Percentiles rank a stretch among this genome's conserved stretches.
Evolutionary conservation across 2,329 filamentous ascomycete genomes (phyloP).

Genomic region (Endoconidiophora polonica): DNA sequence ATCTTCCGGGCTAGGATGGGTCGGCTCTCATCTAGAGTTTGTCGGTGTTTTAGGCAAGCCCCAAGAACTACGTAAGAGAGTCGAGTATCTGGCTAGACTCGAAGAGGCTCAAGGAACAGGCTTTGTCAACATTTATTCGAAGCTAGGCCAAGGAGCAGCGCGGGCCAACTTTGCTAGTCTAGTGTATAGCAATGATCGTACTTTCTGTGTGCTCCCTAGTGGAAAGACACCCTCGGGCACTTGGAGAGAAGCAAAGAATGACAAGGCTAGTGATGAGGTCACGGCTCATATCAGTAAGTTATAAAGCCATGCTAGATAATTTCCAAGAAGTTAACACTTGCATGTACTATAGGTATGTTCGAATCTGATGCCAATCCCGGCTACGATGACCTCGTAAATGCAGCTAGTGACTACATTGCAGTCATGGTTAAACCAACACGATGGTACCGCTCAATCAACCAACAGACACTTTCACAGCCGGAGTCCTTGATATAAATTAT

Average conservation of each 20-base stretch:
- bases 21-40: conserved; percentile 80
- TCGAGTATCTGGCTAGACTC: conserved; percentile 50
- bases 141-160: conserved; percentile 53
- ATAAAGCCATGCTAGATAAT: neutral
- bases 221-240: conserved; percentile 30
- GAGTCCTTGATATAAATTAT: conserved; percentile 1
- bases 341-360: conserved; percentile 45
- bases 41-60: conserved; percentile 76
- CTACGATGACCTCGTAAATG: conserved; percentile 48
- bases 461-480: conserved; percentile 19
- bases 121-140: conserved; percentile 76
- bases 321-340: neutral
- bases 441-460: conserved; percentile 45
- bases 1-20: conserved; percentile 61
- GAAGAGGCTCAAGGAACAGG: conserved; percentile 51
- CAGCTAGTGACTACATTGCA: conserved; percentile 47
- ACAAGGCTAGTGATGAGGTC: conserved; percentile 62
- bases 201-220: conserved; percentile 72
- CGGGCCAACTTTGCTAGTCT: conserved; percentile 16
- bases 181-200: conserved; percentile 32
- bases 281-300: conserved; percentile 56
- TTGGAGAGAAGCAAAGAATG: conserved; percentile 62
- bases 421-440: conserved; percentile 42
- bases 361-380: conserved; percentile 54
- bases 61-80: conserved; percentile 61